A percentile compares a stretch with the other conserved stretches of the same genome.
Evolutionary conservation across 1,139 yeast species (phyloP).

Genomic region (Geotrichum australiense): DNA sequence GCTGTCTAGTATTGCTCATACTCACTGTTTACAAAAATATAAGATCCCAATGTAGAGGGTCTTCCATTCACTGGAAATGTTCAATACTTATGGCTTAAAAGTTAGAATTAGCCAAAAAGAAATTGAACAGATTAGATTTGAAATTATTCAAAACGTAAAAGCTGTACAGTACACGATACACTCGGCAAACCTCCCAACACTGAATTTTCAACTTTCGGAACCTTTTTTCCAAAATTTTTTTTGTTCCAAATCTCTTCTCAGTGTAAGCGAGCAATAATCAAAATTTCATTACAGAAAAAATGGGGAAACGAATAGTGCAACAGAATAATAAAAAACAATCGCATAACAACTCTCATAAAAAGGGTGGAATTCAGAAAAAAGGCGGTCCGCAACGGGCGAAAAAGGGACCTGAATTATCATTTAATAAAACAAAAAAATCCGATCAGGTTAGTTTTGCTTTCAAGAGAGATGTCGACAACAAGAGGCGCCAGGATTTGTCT

Average conservation of each 20-base stretch:
- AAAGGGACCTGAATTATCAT: constrained; percentile 1
- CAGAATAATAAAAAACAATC: constrained; percentile 6
- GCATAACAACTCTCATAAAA: constrained; percentile 2
- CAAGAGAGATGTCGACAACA: constrained; percentile 82
- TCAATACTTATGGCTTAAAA: too few species aligned
- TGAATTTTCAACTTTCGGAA: too few species aligned
- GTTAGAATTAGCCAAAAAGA: too few species aligned
- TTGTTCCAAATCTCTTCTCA: neutral
- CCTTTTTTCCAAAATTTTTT: too few species aligned
- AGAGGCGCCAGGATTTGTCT: constrained; percentile 43
- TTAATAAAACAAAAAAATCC: constrained; percentile 3
- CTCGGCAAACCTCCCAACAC: neutral
- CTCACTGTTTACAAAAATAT: too few species aligned
- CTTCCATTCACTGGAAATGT: too few species aligned
- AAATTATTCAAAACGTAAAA: too few species aligned
- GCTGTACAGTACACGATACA: too few species aligned
- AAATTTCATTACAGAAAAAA: neutral
- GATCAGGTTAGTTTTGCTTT: constrained; percentile 40
- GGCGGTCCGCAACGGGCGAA: constrained; percentile 8
- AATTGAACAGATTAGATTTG: too few species aligned
- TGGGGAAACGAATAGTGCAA: constrained; percentile 5
- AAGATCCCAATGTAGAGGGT: too few species aligned
- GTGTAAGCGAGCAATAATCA: neutral
- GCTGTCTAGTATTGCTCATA: too few species aligned
- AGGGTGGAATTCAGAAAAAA: constrained; percentile 13